phyloP scores from a whole-genome alignment of 495 filamentous ascomycete species.

The Talaromyces trachyspermus region DNA sequence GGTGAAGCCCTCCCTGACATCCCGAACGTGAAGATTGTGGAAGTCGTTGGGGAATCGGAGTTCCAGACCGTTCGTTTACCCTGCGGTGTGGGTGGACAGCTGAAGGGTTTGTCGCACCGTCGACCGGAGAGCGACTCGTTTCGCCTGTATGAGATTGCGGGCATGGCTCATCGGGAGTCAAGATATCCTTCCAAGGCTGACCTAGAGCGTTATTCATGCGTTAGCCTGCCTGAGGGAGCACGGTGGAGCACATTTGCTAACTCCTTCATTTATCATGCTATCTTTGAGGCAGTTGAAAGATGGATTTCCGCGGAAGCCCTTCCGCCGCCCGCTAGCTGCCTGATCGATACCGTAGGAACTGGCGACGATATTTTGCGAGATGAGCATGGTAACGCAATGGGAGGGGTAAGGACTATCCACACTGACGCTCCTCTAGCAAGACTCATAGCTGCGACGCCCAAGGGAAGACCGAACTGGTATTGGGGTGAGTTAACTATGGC shows the following conservation, averaged over 20 bases:
- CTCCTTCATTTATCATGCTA: constrained; percentile 9
- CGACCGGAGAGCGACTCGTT: constrained; percentile 5
- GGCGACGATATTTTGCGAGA: constrained; percentile 7
- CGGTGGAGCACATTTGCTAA: constrained; percentile 9
- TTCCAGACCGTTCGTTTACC: background rate
- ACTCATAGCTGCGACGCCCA: constrained; percentile 6
- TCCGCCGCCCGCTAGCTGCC: background rate
- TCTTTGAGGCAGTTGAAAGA: constrained; percentile 11
- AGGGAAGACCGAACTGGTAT: constrained; percentile 8
- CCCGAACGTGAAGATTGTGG: constrained; percentile 5
- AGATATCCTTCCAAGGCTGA: constrained; percentile 5
- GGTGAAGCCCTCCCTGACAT: constrained; percentile 7
- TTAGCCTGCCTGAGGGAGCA: background rate
- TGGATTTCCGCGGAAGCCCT: constrained; percentile 3
- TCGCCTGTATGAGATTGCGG: constrained; percentile 11
- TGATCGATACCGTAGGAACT: background rate
- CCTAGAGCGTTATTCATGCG: background rate
- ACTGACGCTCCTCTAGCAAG: constrained; percentile 6
- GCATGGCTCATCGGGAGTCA: constrained; percentile 11
- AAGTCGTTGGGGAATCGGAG: constrained; percentile 8
- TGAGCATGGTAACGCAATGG: constrained; percentile 6
- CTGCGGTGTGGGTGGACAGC: background rate
- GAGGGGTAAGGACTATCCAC: constrained; percentile 10
- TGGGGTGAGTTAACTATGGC: constrained; percentile 8
- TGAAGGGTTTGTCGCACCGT: constrained; percentile 3